Evolutionary conservation across 495 filamentous ascomycete genomes (phyloP), one percentile per base, ranked within the genome.

Genomic region (Trichocladium antarcticum): DNA sequence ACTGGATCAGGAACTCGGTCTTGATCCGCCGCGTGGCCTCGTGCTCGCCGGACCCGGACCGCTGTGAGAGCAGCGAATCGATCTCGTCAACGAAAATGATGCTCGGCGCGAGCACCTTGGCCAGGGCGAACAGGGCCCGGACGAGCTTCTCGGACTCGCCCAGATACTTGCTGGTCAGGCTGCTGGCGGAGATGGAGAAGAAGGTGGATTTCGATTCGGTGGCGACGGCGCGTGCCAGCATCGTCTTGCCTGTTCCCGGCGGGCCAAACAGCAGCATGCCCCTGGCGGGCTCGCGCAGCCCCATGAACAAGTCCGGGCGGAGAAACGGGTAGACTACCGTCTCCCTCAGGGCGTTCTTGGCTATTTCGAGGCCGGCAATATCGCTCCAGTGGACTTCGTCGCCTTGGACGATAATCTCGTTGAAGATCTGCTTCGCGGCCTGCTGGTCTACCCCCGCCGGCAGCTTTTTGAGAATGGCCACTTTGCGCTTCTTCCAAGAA

Each of bases 41-140:
- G 60, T 97, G 83, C 57, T 99, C 92, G 6, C 87, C 81, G 2
- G 77, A 79, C 0, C 87, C 87, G 7, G 82, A 84, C 19, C 92
- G 79, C 2, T 89, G 77, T 0, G 87, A 93, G 1, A 99, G 74
- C 5, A 99, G 68, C 1, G 92, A 96, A 63, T 99, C 92, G 57
- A 99, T 99, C 62, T 99, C 92, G 58, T 99, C 92, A 6, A 99
- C 89, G 55, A 99, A 99, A 55, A 99, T 99, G 64, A 99, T 97
- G 49, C 84, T 88, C 0, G 92, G 92, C 0, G 92, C 90, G 22
- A 97, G 78, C 15, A 81, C 76, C 59, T 95, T 95, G 20, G 92
- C 90, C 7, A 97, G 73, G 0, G 80, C 80, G 59, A 99, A 99
- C 15, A 97, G 75, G 1, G 93, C 92, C 15, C 89, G 81, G 5